These are phyloP conservation scores for Solanum pinnatisectum DNA, from an alignment of 257 asterid genomes.

Conservation along the genomic window DNA sequence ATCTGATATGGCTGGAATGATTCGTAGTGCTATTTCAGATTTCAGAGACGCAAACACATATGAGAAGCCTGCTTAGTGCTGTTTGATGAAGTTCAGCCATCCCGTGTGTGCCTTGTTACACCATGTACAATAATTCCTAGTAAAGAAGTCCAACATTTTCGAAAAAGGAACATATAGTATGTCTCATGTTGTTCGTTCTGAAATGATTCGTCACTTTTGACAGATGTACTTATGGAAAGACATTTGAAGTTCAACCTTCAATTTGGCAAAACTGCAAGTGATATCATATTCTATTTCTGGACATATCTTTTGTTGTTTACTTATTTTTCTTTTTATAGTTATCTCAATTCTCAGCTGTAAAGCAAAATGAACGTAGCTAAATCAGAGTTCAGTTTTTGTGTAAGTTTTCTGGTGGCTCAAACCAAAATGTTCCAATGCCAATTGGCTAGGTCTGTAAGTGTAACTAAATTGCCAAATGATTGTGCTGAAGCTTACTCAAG, in stretches of 20 bases:
- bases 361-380: background rate
- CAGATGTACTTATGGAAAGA: background rate
- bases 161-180: background rate
- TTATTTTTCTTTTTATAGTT: background rate
- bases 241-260: background rate
- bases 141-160: background rate
- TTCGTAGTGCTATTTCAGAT: slow-evolving; percentile 51
- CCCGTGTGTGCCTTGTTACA: background rate
- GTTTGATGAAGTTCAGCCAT: background rate
- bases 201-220: background rate
- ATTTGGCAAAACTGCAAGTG: background rate
- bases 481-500: background rate
- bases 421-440: background rate
- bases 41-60: slow-evolving; percentile 78
- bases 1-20: slow-evolving; percentile 72
- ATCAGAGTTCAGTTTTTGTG: background rate
- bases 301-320: background rate
- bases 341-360: background rate
- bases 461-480: background rate
- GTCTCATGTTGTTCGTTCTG: background rate
- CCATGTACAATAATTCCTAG: background rate
- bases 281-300: background rate
- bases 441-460: background rate
- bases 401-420: background rate
- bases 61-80: slow-evolving; percentile 53